Percentiles rank a stretch among this genome's conserved stretches.
These are phyloP conservation scores for Ajuga chamaepitys DNA, from an alignment of 257 asterid genomes.

Conservation along the genomic window DNA sequence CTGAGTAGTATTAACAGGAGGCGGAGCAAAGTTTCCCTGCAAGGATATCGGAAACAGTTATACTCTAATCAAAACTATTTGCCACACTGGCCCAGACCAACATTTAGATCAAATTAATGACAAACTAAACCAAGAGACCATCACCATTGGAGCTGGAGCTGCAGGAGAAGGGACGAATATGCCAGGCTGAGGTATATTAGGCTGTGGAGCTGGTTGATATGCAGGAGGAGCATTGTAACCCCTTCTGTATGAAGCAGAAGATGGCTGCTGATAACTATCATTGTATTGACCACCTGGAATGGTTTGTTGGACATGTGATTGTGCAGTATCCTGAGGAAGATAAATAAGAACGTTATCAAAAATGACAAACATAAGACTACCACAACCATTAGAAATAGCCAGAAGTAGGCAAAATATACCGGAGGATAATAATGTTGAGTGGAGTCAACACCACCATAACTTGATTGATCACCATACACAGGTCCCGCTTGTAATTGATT, in stretches of 20 bases:
- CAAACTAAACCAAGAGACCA: constrained; percentile 8
- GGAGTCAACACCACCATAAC: constrained; percentile 46
- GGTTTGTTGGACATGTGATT: constrained; percentile 40
- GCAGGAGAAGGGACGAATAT: constrained; percentile 76
- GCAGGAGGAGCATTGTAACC: constrained; percentile 45
- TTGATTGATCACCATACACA: constrained; percentile 39
- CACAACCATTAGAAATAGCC: background rate
- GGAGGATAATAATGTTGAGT: constrained; percentile 52
- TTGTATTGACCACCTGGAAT: constrained; percentile 47
- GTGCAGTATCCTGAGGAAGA: constrained; percentile 44
- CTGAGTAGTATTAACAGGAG: constrained; percentile 58
- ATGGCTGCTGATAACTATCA: constrained; percentile 57
- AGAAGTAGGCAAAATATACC: constrained; percentile 31
- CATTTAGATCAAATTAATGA: background rate
- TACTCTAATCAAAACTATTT: background rate
- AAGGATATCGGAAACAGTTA: background rate
- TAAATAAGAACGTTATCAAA: constrained; percentile 1
- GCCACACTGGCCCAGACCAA: background rate
- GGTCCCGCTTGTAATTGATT: constrained; percentile 41
- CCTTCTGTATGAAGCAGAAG: constrained; percentile 32
- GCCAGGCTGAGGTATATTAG: constrained; percentile 43
- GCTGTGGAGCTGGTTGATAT: constrained; percentile 51
- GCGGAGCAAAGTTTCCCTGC: constrained; percentile 65
- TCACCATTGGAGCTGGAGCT: constrained; percentile 51
- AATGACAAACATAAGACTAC: constrained; percentile 7